Evolutionary conservation across 73 alveolate genomes (phyloP).

Genomic region (Paramecium sonneborni): DNA sequence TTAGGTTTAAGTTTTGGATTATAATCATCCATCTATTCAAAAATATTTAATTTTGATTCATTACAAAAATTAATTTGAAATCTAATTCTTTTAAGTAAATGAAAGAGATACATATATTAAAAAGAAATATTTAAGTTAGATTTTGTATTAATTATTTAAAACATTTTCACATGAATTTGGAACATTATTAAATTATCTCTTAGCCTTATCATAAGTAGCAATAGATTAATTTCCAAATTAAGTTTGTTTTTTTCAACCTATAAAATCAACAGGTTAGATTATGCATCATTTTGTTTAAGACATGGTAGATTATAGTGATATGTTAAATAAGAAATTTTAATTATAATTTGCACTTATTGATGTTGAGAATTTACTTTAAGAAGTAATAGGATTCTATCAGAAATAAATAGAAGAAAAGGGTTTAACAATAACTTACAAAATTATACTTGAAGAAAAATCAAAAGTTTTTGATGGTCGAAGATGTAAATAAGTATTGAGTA

Average conservation of each 20-base stretch:
- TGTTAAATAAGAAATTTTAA: constrained; percentile 1
- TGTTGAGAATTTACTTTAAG: neutral
- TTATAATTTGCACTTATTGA: neutral
- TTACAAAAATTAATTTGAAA: neutral
- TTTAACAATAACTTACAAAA: neutral
- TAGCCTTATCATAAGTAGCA: constrained; percentile 46
- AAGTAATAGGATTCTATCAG: neutral
- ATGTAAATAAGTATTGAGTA: constrained; percentile 21
- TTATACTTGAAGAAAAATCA: neutral
- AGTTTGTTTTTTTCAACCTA: neutral
- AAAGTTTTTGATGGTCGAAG: constrained; percentile 46
- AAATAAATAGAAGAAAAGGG: neutral
- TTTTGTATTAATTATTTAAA: neutral
- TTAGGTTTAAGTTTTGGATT: neutral
- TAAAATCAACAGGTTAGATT: neutral
- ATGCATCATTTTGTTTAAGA: constrained; percentile 23
- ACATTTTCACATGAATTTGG: constrained; percentile 32
- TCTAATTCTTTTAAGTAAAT: neutral
- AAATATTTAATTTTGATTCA: neutral
- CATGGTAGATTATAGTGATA: constrained; percentile 8
- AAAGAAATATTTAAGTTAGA: neutral
- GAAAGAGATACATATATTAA: neutral
- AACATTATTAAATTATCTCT: constrained; percentile 22
- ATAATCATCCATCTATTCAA: neutral
- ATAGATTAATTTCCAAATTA: neutral